Conservation (phyloP, 2,329 filamentous ascomycete species). For the Claviceps capensis region DNA sequence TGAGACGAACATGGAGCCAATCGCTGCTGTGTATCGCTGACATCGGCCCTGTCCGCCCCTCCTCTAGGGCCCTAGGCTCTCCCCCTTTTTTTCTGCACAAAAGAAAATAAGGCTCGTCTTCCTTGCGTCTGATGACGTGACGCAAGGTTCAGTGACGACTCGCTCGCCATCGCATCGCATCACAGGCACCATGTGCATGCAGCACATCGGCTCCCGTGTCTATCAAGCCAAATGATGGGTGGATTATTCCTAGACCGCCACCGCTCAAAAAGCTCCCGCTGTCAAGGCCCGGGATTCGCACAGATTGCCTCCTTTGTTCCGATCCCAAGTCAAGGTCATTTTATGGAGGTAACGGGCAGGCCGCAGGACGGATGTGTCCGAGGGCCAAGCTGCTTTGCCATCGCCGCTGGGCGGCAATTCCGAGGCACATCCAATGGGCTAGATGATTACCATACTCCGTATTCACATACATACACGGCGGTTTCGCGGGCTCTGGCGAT, state of each 20-base stretch:
- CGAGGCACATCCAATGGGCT: background rate
- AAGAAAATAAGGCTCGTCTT: background rate
- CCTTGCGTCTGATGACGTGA: background rate
- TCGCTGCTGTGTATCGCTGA: background rate
- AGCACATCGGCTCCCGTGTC: conserved; percentile 4
- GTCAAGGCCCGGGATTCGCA: conserved; percentile 4
- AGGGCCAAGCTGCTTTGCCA: background rate
- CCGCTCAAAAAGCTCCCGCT: conserved; percentile 1
- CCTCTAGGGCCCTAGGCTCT: background rate
- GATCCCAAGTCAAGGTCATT: background rate
- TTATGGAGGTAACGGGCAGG: no score
- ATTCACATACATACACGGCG: no score
- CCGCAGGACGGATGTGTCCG: background rate
- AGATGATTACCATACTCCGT: no score
- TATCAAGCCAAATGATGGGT: conserved; percentile 2
- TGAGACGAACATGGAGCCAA: background rate
- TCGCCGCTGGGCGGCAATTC: background rate
- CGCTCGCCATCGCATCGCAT: background rate
- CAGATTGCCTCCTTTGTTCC: background rate
- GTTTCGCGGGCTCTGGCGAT: no score
- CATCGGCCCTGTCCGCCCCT: background rate
- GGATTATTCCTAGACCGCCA: background rate
- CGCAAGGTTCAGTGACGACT: background rate
- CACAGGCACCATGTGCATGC: background rate
- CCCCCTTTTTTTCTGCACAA: background rate